Percentiles rank a stretch among this genome's conserved stretches.
Conservation (phyloP, 139 green algal genomes). For the Chlorella vulgaris region DNA sequence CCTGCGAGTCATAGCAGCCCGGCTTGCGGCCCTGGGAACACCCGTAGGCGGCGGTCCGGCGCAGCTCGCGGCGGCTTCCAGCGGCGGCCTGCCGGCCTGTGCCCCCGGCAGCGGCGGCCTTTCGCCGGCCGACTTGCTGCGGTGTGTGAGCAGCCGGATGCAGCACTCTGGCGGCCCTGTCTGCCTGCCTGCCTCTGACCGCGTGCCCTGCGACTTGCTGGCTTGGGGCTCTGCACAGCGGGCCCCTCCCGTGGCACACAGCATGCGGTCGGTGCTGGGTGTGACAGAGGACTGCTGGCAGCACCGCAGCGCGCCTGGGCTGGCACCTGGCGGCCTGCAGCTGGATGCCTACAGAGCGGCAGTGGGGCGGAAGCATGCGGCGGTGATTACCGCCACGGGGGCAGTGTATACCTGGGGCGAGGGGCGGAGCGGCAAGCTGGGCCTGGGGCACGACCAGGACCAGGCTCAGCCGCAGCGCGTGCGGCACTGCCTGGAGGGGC, state of each 20-base stretch:
- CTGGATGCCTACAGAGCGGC: conserved; percentile 60
- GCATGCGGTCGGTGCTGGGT: background rate
- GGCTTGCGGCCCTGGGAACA: conserved; percentile 10
- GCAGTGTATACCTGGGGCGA: conserved; percentile 73
- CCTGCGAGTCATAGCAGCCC: conserved; percentile 40
- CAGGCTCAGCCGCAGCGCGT: conserved; percentile 51
- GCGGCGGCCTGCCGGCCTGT: background rate
- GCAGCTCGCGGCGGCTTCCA: too few relatives aligned
- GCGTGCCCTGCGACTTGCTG: conserved; percentile 71
- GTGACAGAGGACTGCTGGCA: conserved; percentile 34
- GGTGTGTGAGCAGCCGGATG: background rate
- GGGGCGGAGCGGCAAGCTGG: conserved; percentile 64
- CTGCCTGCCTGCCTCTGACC: conserved; percentile 38
- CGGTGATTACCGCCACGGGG: conserved; percentile 59
- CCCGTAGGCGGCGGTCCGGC: background rate
- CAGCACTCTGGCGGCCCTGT: conserved; percentile 5
- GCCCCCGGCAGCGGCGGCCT: background rate
- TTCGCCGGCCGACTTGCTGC: background rate
- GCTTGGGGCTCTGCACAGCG: conserved; percentile 59
- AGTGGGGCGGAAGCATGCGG: conserved; percentile 55
- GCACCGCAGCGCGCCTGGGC: conserved; percentile 46
- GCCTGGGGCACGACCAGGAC: conserved; percentile 61
- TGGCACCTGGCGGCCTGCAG: conserved; percentile 54
- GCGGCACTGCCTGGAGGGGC: conserved; percentile 53
- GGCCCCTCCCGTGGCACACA: background rate